Base-by-base conservation (phyloP, 257 asterid genomes). In the Capsicum rhomboideum region DNA sequence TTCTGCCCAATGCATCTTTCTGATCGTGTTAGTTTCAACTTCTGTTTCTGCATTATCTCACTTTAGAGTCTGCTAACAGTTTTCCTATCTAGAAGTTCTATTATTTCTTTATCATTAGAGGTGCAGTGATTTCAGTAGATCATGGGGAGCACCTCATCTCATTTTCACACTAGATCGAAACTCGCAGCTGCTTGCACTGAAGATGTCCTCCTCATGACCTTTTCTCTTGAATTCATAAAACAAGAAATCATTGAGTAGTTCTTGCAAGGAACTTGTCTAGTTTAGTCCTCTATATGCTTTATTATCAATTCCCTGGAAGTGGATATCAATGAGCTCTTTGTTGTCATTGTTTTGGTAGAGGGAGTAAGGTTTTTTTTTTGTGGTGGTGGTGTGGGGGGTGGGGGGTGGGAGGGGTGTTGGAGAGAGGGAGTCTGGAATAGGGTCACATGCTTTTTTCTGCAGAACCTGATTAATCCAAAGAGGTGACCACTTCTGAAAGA, bases 1-100 rank as follows among this genome's bases (percentile, higher is more conserved):
- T 91, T 92, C 86, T 95, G 99, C 86, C 99, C 99, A 26, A 95
- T 93, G 98, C 99, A 97, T 90, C 97, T 97, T 49, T 91, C 98
- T 50, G 96, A 93, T 79, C 91, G 86, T 81, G 99, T 94, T 84
- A 92, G 98, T 91, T 64, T 84, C 46, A 54, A 79, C 23, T 26
- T 53, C 72, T 14, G 23, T 26, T 49, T 49, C 46, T 75, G 61
- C 63, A 16, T 44, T 74, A 50, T 50, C 81, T 50, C 20, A 49
- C 44, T 74, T 49, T 74, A 46, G 42, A 74, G 58, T 49, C 23
- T 49, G 59, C 80, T 49, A 23, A 75, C n/a, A 14, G 81, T 75
- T 50, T 50, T 26, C 10, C 63, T 75, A 37, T 26, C 61, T 16
- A 26, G 58, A 49, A 14, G 13, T 75, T 75, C 63, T 75, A 50